These are phyloP conservation scores for Rhododendron simsii DNA, from an alignment of 148 eudicot species.

Conservation along the genomic window DNA sequence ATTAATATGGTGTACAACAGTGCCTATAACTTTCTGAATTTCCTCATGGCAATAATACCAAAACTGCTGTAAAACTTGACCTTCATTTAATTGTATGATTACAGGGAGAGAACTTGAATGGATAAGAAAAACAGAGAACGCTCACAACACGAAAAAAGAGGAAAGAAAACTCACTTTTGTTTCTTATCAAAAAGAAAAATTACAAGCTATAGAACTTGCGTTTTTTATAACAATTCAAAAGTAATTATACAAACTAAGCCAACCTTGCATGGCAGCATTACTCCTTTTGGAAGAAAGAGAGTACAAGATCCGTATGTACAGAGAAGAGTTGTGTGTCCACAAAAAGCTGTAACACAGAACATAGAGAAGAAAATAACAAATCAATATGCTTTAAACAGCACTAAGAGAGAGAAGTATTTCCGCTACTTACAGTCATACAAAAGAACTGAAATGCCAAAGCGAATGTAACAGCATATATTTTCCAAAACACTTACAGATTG, in stretches of 20 bases:
- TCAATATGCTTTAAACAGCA: constrained; percentile 12
- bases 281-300: constrained; percentile 86
- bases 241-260: constrained; percentile 8
- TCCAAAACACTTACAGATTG: background rate
- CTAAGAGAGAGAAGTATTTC: background rate
- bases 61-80: background rate
- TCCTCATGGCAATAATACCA: background rate
- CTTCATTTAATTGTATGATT: background rate
- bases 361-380: background rate
- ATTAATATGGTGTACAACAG: background rate
- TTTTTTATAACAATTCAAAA: background rate
- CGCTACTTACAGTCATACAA: background rate
- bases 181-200: background rate
- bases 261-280: constrained; percentile 26
- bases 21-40: background rate
- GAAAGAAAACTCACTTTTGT: background rate
- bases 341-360: constrained; percentile 52
- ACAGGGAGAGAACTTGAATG: background rate
- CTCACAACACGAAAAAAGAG: background rate
- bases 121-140: background rate
- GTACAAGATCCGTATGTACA: constrained; percentile 93
- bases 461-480: background rate
- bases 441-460: background rate
- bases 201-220: constrained; percentile 18
- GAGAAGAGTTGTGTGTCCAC: constrained; percentile 91